phyloP scores from a whole-genome alignment of 2,329 filamentous ascomycete species.

The Aspergillus nomiae region DNA sequence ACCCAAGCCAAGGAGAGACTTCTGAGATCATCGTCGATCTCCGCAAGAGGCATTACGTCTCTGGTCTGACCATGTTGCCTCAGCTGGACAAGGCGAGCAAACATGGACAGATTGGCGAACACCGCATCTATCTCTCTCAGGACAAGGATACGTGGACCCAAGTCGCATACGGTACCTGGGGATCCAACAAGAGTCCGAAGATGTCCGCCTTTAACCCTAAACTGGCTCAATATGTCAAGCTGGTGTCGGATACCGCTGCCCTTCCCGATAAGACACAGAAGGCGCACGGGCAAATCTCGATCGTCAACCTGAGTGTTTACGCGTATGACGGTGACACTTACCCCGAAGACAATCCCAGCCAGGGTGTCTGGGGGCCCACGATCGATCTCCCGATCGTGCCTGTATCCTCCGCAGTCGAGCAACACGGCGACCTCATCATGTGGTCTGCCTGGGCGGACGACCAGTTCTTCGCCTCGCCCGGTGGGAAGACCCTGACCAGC shows the following conservation, averaged over 20 bases:
- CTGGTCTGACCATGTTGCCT: conserved; percentile 21
- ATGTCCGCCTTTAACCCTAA: conserved; percentile 20
- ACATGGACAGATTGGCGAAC: conserved; percentile 18
- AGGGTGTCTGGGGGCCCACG: conserved; percentile 29
- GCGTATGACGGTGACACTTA: conserved; percentile 12
- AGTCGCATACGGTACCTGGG: conserved; percentile 26
- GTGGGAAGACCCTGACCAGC: conserved; percentile 21
- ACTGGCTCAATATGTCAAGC: conserved; percentile 16
- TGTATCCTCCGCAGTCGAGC: conserved; percentile 24
- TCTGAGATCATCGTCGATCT: conserved; percentile 14
- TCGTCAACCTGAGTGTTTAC: conserved; percentile 4
- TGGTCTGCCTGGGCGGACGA: conserved; percentile 24
- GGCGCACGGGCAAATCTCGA: neutral
- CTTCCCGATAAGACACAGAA: neutral
- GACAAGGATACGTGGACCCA: conserved; percentile 13
- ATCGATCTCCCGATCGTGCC: conserved; percentile 30
- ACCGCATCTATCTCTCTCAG: conserved; percentile 10
- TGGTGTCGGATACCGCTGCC: conserved; percentile 2
- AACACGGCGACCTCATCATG: conserved; percentile 11
- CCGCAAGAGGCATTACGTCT: conserved; percentile 13
- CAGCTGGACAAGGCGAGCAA: conserved; percentile 2
- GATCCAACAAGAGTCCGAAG: conserved; percentile 21
- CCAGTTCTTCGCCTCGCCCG: conserved; percentile 19
- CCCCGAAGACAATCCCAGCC: conserved; percentile 14
- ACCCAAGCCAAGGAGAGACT: neutral